Percentiles rank a stretch among this genome's conserved stretches.
These are phyloP conservation scores for Phylloporus sp. DNA, from an alignment of 768 basidiomycete species.

Conservation along the genomic window DNA sequence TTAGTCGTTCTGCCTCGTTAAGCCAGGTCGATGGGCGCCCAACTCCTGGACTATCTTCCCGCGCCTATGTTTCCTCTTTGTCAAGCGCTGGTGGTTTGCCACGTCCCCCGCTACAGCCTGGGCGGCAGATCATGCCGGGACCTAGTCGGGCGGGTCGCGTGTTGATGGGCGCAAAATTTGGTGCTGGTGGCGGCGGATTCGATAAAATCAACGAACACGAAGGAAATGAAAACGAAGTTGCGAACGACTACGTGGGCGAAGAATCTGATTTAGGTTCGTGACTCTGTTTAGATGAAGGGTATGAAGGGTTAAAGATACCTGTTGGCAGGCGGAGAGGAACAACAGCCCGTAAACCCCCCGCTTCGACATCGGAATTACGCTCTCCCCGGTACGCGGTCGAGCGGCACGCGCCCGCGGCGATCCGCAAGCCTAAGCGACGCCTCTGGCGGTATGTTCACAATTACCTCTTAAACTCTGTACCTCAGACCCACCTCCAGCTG, in stretches of 20 bases:
- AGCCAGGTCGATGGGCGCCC: slow-evolving; percentile 33
- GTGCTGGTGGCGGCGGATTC: slow-evolving; percentile 29
- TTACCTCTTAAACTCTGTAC: slow-evolving; percentile 25
- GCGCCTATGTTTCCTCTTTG: slow-evolving; percentile 27
- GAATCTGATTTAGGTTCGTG: slow-evolving; percentile 40
- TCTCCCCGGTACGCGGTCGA: slow-evolving; percentile 33
- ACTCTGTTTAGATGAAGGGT: slow-evolving; percentile 7
- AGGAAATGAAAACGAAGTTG: slow-evolving; percentile 37
- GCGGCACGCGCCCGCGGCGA: slow-evolving; percentile 55
- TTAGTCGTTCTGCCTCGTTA: slow-evolving; percentile 30
- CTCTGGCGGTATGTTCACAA: slow-evolving; percentile 24
- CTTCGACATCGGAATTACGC: slow-evolving; percentile 27
- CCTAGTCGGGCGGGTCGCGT: slow-evolving; percentile 47
- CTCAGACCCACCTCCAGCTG: slow-evolving; percentile 20
- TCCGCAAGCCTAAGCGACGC: slow-evolving; percentile 79
- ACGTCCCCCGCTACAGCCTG: slow-evolving; percentile 35
- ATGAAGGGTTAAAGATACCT: slow-evolving; percentile 17
- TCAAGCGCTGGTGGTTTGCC: slow-evolving; percentile 34
- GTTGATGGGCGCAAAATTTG: slow-evolving; percentile 38
- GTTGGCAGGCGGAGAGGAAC: slow-evolving; percentile 29
- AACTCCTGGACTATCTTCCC: slow-evolving; percentile 31
- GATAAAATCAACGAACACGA: slow-evolving; percentile 49
- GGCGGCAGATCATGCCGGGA: slow-evolving; percentile 41
- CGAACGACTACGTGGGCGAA: slow-evolving; percentile 27
- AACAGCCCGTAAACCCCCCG: slow-evolving; percentile 21